phyloP scores from a whole-genome alignment of 306 rosid species.

The Prunus mira region DNA sequence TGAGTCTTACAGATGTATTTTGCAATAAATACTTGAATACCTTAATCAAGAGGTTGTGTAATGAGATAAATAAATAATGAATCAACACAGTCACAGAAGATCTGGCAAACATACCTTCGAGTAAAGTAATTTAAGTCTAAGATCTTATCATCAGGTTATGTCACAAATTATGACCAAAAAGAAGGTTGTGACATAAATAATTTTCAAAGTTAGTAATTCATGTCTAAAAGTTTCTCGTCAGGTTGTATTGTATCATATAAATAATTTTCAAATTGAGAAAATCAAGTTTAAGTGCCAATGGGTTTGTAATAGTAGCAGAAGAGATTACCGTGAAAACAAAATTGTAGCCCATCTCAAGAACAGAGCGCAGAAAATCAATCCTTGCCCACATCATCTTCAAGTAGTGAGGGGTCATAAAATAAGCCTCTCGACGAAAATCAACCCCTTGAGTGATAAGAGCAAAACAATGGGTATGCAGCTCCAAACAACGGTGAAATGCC shows the following conservation, averaged over 20 bases:
- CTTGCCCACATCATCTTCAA: conserved; percentile 96
- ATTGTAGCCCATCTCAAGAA: conserved; percentile 87
- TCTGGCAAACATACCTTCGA: not conserved
- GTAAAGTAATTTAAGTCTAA: not conserved
- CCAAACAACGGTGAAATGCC: conserved; percentile 78
- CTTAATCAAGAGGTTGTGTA: not conserved
- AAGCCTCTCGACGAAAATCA: conserved; percentile 75
- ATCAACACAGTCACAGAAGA: not conserved
- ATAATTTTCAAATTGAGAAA: not conserved
- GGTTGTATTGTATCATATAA: not conserved
- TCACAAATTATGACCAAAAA: not conserved
- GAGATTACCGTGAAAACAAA: conserved; percentile 88
- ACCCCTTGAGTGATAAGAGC: conserved; percentile 63
- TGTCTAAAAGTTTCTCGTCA: not conserved
- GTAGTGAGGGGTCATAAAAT: conserved; percentile 82
- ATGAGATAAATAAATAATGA: not conserved
- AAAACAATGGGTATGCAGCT: conserved; percentile 66
- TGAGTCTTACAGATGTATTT: not conserved
- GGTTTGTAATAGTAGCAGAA: not conserved
- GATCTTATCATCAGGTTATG: not conserved
- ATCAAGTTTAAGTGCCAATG: not conserved
- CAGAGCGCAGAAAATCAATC: conserved; percentile 82
- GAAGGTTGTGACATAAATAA: not conserved
- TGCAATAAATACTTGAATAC: not conserved
- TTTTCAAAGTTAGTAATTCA: not conserved